Percentiles rank a stretch among this genome's conserved stretches.
phyloP scores from a whole-genome alignment of 192 early-diverging fungal genomes.

The Neocallimastix lanati region DNA sequence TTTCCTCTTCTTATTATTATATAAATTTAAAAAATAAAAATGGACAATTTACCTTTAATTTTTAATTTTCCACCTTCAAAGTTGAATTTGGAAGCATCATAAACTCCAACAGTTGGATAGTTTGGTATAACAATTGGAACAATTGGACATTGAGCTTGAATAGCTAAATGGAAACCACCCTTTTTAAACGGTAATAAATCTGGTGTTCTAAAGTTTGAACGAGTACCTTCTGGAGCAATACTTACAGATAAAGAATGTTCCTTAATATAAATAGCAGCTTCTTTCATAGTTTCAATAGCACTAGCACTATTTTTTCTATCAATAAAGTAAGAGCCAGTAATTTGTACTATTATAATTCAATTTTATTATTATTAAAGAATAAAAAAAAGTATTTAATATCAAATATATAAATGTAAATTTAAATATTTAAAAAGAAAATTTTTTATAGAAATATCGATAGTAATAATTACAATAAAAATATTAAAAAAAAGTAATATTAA shows the following conservation, averaged over 20 bases:
- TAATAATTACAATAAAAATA: too few relatives aligned
- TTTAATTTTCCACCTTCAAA: neutral
- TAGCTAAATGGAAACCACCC: slow-evolving; percentile 3
- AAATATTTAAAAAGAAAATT: too few relatives aligned
- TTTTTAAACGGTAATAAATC: slow-evolving; percentile 3
- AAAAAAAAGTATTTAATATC: too few relatives aligned
- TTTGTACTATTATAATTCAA: neutral
- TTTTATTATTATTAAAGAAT: too few relatives aligned
- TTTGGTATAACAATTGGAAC: slow-evolving; percentile 2
- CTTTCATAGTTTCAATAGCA: neutral
- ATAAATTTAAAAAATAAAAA: too few relatives aligned
- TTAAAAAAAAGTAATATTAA: too few relatives aligned
- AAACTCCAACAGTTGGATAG: neutral
- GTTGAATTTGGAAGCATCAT: neutral
- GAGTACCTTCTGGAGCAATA: neutral
- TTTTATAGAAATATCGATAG: too few relatives aligned
- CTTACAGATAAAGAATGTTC: neutral
- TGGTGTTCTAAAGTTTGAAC: neutral
- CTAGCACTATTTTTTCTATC: neutral
- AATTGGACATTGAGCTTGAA: slow-evolving; percentile 1
- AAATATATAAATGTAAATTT: too few relatives aligned
- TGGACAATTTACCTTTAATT: neutral
- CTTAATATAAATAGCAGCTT: neutral
- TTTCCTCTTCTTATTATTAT: too few relatives aligned
- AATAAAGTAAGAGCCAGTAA: neutral